phyloP scores from a whole-genome alignment of 495 filamentous ascomycete species.

The Tuber umbilicatum region DNA sequence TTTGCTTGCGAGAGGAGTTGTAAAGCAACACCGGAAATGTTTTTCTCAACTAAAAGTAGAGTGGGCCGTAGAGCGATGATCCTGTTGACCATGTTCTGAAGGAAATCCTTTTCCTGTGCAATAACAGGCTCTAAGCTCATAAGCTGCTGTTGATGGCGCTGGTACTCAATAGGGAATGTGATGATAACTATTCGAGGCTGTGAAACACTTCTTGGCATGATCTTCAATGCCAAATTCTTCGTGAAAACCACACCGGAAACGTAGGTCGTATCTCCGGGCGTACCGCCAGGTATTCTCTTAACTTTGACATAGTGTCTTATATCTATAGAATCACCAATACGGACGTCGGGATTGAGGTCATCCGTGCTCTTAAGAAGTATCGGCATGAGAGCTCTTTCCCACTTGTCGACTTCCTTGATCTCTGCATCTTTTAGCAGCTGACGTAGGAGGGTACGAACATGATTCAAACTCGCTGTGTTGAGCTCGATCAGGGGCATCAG shows the following conservation, averaged over 20 bases:
- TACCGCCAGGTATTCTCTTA: constrained; percentile 88
- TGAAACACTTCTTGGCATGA: constrained; percentile 79
- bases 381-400: constrained; percentile 88
- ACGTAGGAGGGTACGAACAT: constrained; percentile 74
- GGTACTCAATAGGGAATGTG: constrained; percentile 93
- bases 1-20: constrained; percentile 79
- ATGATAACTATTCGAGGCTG: constrained; percentile 86
- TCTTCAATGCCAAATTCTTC: constrained; percentile 92
- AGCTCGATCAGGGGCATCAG: constrained; percentile 70
- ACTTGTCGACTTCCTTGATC: constrained; percentile 64
- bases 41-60: constrained; percentile 78
- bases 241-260: constrained; percentile 94
- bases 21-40: constrained; percentile 83
- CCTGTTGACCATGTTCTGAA: constrained; percentile 86
- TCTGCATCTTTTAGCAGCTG: constrained; percentile 72
- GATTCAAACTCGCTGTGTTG: constrained; percentile 76
- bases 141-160: constrained; percentile 84
- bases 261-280: constrained; percentile 84
- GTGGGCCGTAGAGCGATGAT: constrained; percentile 79
- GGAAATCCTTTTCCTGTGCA: constrained; percentile 89
- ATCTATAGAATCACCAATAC: constrained; percentile 86
- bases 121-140: constrained; percentile 98
- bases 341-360: constrained; percentile 87
- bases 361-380: constrained; percentile 87
- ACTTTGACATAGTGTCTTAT: constrained; percentile 98